Evolutionary conservation across 495 filamentous ascomycete species (phyloP), one percentile per base, ranked within the genome.

Genomic region (Neurospora sp.): DNA sequence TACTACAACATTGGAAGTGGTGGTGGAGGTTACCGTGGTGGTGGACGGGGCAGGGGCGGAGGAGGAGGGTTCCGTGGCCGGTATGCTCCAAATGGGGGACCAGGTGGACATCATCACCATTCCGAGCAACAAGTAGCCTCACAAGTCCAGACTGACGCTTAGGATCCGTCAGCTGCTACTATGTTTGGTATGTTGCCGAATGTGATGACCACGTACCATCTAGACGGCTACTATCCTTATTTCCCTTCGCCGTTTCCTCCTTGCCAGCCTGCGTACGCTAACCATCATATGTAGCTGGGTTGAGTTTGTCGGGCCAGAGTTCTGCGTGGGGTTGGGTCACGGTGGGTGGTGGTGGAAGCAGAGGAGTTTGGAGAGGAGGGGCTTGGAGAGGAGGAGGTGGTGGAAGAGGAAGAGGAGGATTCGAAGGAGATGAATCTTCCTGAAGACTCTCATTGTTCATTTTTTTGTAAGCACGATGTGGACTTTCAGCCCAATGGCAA

Each of bases 111-210:
- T 66, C 27, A 35, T 66, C 54, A 35, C 6, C 54, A 66, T 66
- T 37, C 54, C 27, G 54, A 66, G 27, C 54, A 66, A 66, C 54
- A 66, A 35, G 27, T 35, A 31, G 6, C 73, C 31, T 48, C 69
- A 39, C 73, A 66, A 35, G 27, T 72, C 27, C 75, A 74, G 72
- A 27, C 39, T 46, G 75, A 69, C 59, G 72, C 16, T 18, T 76
- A 76, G 74, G 66, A 40, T 41, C 35, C 74, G 74, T 66, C 74
- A 39, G 71, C 74, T 72, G 74, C 54, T 18, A 37, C 70, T n/a
- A 72, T 72, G 41, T 72, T 31, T 72, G 71, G 46, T 37, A 35
- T 59, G 59, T 46, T 69, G 20, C 73, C 70, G 14, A 70, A 40
- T 41, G 23, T 54, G 41, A 72, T 75, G 46, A 74, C 27, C 39